A percentile compares a stretch with the other conserved stretches of the same genome.
phyloP scores from a whole-genome alignment of 73 alveolate species.

The Paramecium primaurelia region DNA sequence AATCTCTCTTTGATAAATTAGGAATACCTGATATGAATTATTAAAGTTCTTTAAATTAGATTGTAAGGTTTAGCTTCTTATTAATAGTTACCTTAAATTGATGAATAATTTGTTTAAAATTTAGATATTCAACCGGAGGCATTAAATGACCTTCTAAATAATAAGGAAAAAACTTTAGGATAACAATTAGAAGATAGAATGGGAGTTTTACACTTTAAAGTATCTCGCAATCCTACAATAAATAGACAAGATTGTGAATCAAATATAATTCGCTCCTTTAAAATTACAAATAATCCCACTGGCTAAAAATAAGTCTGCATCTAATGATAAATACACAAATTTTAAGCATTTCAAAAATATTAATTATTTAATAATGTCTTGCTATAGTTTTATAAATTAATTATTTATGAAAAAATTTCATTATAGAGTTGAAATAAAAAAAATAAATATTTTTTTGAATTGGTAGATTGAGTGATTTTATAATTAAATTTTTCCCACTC shows the following conservation, averaged over 20 bases:
- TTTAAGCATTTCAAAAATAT: no score
- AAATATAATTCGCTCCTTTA: not conserved
- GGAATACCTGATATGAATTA: not conserved
- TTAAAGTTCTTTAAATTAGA: not conserved
- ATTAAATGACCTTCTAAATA: not conserved
- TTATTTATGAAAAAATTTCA: no score
- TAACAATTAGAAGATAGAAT: not conserved
- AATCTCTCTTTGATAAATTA: not conserved
- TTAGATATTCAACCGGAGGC: not conserved
- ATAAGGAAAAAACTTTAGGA: not conserved
- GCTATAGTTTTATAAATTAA: no score
- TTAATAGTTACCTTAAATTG: not conserved
- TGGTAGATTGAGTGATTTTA: no score
- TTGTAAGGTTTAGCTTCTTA: not conserved
- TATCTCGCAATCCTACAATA: not conserved
- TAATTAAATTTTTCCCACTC: no score
- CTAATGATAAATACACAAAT: no score
- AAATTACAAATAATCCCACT: no score
- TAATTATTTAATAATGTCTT: no score
- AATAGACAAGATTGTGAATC: not conserved
- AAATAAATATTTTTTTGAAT: no score
- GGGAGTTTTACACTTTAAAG: not conserved
- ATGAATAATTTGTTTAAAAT: not conserved
- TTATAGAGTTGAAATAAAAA: no score
- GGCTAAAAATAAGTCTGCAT: no score